These are phyloP conservation scores for Hippophae rhamnoides DNA, from an alignment of 306 rosid genomes.

Conservation along the genomic window DNA sequence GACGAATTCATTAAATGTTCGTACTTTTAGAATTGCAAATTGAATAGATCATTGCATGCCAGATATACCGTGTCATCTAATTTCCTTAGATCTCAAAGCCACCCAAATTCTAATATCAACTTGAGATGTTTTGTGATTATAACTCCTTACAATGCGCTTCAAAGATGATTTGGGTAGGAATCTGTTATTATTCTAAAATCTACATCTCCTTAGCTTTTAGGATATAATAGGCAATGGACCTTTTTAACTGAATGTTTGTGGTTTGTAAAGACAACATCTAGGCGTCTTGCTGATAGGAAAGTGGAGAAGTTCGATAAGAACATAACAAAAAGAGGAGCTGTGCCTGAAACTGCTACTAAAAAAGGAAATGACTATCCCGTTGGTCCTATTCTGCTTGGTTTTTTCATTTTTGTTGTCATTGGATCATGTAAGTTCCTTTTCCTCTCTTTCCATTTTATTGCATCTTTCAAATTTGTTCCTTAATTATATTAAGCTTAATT, in stretches of 20 bases:
- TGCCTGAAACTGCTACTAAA: slow-evolving; percentile 71
- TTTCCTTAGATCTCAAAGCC: no score
- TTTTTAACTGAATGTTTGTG: not conserved
- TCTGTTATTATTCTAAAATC: no score
- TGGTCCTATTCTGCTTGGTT: slow-evolving; percentile 82
- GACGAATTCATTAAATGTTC: no score
- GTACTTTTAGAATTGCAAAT: no score
- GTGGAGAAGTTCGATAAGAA: slow-evolving; percentile 84
- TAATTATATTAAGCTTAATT: not conserved
- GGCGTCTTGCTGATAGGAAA: slow-evolving; percentile 88
- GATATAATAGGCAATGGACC: no score
- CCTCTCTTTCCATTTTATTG: not conserved
- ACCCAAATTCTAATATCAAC: no score
- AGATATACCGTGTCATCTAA: no score
- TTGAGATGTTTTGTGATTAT: no score
- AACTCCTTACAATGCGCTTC: no score
- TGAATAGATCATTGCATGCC: no score
- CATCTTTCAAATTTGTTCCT: not conserved
- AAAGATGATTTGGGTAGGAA: no score
- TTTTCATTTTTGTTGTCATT: slow-evolving; percentile 89
- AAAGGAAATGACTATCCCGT: slow-evolving; percentile 90
- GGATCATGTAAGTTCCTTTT: slow-evolving; percentile 68
- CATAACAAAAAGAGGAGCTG: slow-evolving; percentile 80
- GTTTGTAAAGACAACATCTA: slow-evolving; percentile 67
- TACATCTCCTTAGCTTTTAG: no score